phyloP scores from a whole-genome alignment of 164 flowering plant species.

The Nymphaea thermarum region DNA sequence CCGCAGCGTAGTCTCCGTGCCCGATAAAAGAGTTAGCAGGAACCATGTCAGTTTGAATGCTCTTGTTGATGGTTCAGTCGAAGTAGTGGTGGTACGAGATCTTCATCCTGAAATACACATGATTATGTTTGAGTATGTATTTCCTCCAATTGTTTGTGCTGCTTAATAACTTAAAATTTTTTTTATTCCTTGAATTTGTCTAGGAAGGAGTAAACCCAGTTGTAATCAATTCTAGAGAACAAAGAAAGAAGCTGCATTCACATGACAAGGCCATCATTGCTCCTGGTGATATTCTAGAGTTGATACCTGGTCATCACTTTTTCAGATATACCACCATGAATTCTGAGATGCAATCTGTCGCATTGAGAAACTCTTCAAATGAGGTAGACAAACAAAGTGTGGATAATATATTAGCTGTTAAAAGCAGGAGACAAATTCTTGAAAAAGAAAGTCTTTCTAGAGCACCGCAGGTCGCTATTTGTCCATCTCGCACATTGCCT shows the following conservation, averaged over 20 bases:
- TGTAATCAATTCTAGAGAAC: conserved; percentile 37
- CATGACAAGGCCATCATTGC: conserved; percentile 27
- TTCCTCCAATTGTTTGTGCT: no score
- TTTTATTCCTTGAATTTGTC: neutral
- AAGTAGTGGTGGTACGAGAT: conserved; percentile 51
- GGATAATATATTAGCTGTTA: conserved; percentile 11
- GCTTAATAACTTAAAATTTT: neutral
- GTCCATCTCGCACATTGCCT: no score
- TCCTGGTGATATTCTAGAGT: conserved; percentile 64
- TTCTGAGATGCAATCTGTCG: conserved; percentile 8
- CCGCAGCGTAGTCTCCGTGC: conserved; percentile 28
- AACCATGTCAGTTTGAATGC: conserved; percentile 56
- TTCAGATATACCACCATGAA: conserved; percentile 33
- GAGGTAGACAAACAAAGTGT: conserved; percentile 10
- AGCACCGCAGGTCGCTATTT: conserved; percentile 22
- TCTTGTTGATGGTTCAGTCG: conserved; percentile 31
- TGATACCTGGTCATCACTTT: conserved; percentile 74
- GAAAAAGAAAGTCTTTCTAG: conserved; percentile 30
- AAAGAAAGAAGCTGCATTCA: conserved; percentile 44
- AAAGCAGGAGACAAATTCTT: conserved; percentile 34
- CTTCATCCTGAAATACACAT: neutral
- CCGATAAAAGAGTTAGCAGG: conserved; percentile 88
- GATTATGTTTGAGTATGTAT: no score
- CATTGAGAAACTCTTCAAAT: conserved; percentile 9
- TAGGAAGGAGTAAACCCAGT: conserved; percentile 92